Evolutionary conservation across 2,329 filamentous ascomycete genomes (phyloP), one percentile per base, ranked within the genome.

Genomic region (Cordyceps fumosorosea): DNA sequence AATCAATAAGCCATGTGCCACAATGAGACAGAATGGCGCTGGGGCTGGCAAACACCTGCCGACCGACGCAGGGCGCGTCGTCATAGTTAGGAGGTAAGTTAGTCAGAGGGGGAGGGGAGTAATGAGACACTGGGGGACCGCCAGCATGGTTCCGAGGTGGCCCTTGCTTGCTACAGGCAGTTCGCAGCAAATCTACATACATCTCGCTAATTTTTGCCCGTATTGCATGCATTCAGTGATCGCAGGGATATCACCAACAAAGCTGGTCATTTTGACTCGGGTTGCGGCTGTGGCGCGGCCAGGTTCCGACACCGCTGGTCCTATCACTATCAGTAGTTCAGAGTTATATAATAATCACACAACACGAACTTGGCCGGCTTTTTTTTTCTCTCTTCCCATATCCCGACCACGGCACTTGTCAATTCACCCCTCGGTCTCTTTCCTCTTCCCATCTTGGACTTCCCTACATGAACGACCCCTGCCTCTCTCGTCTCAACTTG

Each of bases 101-200:
- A 29, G 26, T 29, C 1, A 29, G 5, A 54, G 52, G 34, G 32
- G 32, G 22, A 44, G 52, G 52, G 34, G 20, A 29, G 24, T 8
- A 56, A 29, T 56, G 53, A 56, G 53, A 56, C 53, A 56, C 18
- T 20, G 44, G 44, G 40, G 53, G 18, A 55, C 52, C 52, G 52
- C 40, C 37, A 56, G 11, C 12, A 24, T 45, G 53, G 53, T 56
- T 56, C 52, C 24, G 26, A 40, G 11, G n/a, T 42, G 52, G 34
- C 34, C 34, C 52, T 44, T 32, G 29, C 29, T 29, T 50, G 11
- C 5, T 44, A 44, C 18, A 16, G 42, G 42, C n/a, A n/a, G 44
- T 47, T 47, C 44, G 44, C 44, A 47, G 44, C 44, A 47, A 44
- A 47, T 22, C 44, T 47, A n/a, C 42, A 14, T 47, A n/a, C 34